Percentiles rank a stretch among this genome's conserved stretches.
phyloP scores from a whole-genome alignment of 805 yeast genomes.

The Scheffersomyces amazonensis region DNA sequence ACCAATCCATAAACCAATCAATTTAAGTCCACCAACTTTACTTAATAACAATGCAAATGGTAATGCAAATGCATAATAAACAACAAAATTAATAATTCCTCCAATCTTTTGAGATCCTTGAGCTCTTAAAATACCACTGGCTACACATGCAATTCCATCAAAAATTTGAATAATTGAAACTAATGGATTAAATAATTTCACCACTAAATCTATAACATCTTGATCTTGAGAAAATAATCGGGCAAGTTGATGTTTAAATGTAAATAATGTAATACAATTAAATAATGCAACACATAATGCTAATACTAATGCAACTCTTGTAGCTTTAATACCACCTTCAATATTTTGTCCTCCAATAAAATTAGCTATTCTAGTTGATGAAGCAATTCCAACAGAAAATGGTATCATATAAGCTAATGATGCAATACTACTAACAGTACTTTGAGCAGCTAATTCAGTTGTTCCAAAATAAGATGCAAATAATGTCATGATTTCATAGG shows the following conservation, averaged over 20 bases:
- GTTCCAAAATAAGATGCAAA: constrained; percentile 49
- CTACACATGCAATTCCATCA: constrained; percentile 69
- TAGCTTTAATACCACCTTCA: constrained; percentile 34
- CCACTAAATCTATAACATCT: constrained; percentile 52
- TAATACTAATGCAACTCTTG: constrained; percentile 26
- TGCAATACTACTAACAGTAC: constrained; percentile 47
- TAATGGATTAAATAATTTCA: constrained; percentile 53
- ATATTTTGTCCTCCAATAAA: constrained; percentile 43
- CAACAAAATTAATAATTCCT: constrained; percentile 63
- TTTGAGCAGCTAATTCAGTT: constrained; percentile 48
- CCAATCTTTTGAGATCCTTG: constrained; percentile 76
- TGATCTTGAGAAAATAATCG: constrained; percentile 59
- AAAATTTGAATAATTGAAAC: constrained; percentile 63
- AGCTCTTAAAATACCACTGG: constrained; percentile 72
- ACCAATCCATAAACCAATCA: constrained; percentile 75
- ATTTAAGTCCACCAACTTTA: constrained; percentile 36
- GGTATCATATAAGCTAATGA: constrained; percentile 44
- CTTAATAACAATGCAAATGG: constrained; percentile 66
- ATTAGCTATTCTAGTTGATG: constrained; percentile 43
- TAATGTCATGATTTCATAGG: constrained; percentile 45
- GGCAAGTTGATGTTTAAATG: constrained; percentile 51
- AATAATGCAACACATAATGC: constrained; percentile 26
- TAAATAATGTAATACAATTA: constrained; percentile 46
- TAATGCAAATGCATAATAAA: constrained; percentile 68
- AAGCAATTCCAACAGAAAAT: constrained; percentile 44